These are phyloP conservation scores for Aegilops longissima DNA, from an alignment of 176 grass and related monocot species.

Conservation along the genomic window DNA sequence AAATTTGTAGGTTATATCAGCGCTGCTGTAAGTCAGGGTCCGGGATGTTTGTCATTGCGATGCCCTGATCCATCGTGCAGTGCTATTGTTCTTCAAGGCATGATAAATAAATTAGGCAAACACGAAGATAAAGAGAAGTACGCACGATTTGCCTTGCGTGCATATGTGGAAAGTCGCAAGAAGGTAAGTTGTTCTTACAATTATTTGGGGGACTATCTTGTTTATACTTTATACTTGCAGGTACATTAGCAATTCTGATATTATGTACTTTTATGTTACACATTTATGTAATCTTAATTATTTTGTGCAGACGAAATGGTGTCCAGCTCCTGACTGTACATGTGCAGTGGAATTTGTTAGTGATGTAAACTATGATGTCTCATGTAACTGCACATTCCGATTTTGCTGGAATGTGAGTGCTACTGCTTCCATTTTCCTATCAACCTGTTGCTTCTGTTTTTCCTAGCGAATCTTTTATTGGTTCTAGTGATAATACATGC, in stretches of 20 bases:
- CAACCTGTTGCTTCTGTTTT: background rate
- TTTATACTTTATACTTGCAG: conserved; percentile 8
- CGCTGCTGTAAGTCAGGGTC: conserved; percentile 68
- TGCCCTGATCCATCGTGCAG: conserved; percentile 88
- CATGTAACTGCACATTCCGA: conserved; percentile 60
- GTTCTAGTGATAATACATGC: background rate
- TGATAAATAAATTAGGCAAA: conserved; percentile 70
- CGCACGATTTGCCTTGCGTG: conserved; percentile 69
- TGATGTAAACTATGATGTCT: conserved; percentile 68
- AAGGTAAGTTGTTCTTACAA: conserved; percentile 45
- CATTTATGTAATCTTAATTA: background rate
- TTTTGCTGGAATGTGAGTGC: conserved; percentile 98
- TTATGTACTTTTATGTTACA: conserved; percentile 1
- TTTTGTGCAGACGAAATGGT: conserved; percentile 90
- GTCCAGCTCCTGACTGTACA: conserved; percentile 86
- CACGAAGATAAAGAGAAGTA: conserved; percentile 65
- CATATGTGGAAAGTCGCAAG: conserved; percentile 89
- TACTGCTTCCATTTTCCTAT: background rate
- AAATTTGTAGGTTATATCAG: conserved; percentile 73
- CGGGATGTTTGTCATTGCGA: conserved; percentile 83
- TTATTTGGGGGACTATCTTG: conserved; percentile 15
- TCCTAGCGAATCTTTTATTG: background rate
- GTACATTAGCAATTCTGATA: conserved; percentile 17
- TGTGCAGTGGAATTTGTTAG: conserved; percentile 82
- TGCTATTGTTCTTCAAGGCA: conserved; percentile 58